A percentile compares a stretch with the other conserved stretches of the same genome.
Conservation (phyloP, 805 yeast genomes). For the Sugiyamaella floridensis region DNA sequence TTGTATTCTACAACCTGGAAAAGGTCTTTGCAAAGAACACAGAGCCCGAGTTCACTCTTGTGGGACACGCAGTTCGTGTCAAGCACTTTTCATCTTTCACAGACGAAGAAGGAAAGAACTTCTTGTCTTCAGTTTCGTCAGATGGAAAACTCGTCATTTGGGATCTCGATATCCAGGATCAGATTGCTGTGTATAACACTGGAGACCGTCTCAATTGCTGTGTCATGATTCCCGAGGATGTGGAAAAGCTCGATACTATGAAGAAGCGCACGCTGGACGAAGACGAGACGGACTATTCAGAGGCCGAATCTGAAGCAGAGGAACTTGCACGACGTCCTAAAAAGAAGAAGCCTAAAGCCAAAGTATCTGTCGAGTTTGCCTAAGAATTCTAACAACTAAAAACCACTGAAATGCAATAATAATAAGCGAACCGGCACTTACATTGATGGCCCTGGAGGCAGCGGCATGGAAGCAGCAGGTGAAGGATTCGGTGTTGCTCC, state of each 20-base stretch:
- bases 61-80: constrained; percentile 81
- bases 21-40: constrained; percentile 21
- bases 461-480: neutral
- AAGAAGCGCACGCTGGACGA: constrained; percentile 66
- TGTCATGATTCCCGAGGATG: constrained; percentile 57
- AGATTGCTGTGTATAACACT: constrained; percentile 81
- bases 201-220: constrained; percentile 91
- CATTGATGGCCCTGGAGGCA: neutral
- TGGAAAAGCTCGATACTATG: constrained; percentile 69
- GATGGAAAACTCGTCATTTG: constrained; percentile 92
- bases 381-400: neutral
- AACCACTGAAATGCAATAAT: neutral
- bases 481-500: constrained; percentile 17
- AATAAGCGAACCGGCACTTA: neutral
- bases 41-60: constrained; percentile 41
- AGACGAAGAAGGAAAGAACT: constrained; percentile 34
- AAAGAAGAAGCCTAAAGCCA: constrained; percentile 24
- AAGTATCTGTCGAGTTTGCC: constrained; percentile 20
- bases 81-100: constrained; percentile 57
- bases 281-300: constrained; percentile 33
- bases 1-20: constrained; percentile 48
- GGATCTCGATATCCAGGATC: constrained; percentile 64
- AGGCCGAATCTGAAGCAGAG: constrained; percentile 24
- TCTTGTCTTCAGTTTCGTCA: constrained; percentile 71
- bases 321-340: constrained; percentile 2